Conservation (phyloP, 306 rosid genomes). For the Heteromeles arbutifolia region DNA sequence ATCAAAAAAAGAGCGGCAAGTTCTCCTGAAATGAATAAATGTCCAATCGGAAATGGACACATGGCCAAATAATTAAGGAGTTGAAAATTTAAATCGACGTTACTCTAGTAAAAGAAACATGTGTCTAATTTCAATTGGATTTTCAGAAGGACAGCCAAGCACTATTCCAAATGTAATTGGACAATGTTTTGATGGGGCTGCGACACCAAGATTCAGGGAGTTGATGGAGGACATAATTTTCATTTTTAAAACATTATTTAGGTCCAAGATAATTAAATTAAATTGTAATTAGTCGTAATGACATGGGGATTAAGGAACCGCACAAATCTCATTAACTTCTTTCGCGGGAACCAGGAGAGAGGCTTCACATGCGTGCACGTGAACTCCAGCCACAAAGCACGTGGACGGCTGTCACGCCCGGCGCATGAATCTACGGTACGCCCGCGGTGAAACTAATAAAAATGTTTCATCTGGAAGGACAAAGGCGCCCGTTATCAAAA, state of each 20-base stretch:
- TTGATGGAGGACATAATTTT: background rate
- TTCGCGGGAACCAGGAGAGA: constrained; percentile 20
- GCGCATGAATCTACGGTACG: constrained; percentile 21
- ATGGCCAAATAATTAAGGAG: rapidly evolving
- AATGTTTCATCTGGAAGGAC: background rate
- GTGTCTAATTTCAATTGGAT: too few relatives aligned
- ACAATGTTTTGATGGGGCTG: constrained; percentile 4
- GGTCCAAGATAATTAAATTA: background rate
- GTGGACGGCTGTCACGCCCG: constrained; percentile 52
- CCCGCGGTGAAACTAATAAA: background rate
- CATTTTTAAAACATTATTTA: too few relatives aligned
- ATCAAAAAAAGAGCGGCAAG: too few relatives aligned
- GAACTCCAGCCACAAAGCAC: constrained; percentile 40
- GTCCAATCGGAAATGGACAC: too few relatives aligned
- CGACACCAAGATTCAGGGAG: constrained; percentile 13
- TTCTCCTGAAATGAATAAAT: too few relatives aligned
- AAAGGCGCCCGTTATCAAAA: constrained; percentile 19
- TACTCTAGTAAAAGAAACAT: rapidly evolving
- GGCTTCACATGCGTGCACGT: constrained; percentile 60
- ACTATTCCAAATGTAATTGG: background rate
- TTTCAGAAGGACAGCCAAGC: too few relatives aligned
- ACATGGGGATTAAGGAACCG: constrained; percentile 35
- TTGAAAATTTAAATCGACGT: too few relatives aligned
- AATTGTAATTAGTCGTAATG: constrained; percentile 22
- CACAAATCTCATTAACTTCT: constrained; percentile 21